These are phyloP conservation scores for Fragilaria crotonensis DNA, from an alignment of 108 stramenopile genomes.

Conservation along the genomic window DNA sequence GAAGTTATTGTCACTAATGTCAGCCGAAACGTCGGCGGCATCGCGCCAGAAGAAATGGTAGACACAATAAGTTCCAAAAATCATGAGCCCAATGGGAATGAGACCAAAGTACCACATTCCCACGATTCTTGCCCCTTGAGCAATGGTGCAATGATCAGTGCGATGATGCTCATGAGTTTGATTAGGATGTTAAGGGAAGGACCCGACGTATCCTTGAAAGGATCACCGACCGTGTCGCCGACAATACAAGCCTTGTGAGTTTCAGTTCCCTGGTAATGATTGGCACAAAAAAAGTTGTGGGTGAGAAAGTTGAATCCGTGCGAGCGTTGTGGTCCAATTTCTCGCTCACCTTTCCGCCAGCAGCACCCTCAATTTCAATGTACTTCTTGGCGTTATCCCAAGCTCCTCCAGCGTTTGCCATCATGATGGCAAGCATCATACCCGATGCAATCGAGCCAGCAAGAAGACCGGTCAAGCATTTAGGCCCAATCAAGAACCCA, in stretches of 20 bases:
- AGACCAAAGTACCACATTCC: slow-evolving; percentile 63
- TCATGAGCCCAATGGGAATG: slow-evolving; percentile 56
- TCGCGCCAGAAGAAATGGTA: slow-evolving; percentile 45
- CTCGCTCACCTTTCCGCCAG: slow-evolving; percentile 15
- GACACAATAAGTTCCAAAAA: slow-evolving; percentile 49
- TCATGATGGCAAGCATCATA: slow-evolving; percentile 92
- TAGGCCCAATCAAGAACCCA: slow-evolving; percentile 72
- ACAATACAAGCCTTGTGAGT: slow-evolving; percentile 92
- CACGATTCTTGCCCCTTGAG: slow-evolving; percentile 49
- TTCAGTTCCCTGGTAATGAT: slow-evolving; percentile 82
- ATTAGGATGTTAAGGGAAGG: slow-evolving; percentile 90
- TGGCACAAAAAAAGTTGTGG: too few species aligned
- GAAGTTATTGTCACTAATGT: too few species aligned
- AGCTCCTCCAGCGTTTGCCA: slow-evolving; percentile 95
- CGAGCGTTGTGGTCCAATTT: too few species aligned
- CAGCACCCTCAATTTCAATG: slow-evolving; percentile 71
- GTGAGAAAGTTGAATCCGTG: too few species aligned
- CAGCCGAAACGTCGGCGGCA: slow-evolving; percentile 29
- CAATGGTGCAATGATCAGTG: slow-evolving; percentile 68
- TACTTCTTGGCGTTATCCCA: slow-evolving; percentile 99
- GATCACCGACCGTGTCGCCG: slow-evolving; percentile 95
- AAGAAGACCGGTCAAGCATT: slow-evolving; percentile 68
- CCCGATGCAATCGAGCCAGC: slow-evolving; percentile 73
- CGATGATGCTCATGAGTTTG: slow-evolving; percentile 89
- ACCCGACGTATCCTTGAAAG: slow-evolving; percentile 85